These are phyloP conservation scores for Ophioceras dolichostomum DNA, from an alignment of 2,329 filamentous ascomycete species.

Conservation along the genomic window DNA sequence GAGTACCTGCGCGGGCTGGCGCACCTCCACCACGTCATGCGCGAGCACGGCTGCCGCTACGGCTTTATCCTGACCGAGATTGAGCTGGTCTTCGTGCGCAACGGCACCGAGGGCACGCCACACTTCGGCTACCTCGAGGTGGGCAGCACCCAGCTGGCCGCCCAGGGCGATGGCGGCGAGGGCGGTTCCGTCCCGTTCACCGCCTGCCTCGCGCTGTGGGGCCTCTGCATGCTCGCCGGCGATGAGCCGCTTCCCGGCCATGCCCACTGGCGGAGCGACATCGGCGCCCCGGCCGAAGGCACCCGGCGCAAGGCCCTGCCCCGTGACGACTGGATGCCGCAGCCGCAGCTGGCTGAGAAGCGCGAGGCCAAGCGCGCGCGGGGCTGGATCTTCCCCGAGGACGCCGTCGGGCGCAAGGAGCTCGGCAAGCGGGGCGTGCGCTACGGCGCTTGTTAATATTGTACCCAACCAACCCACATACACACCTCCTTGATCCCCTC, in stretches of 20 bases:
- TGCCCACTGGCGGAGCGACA: conserved; percentile 54
- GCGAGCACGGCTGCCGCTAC: conserved; percentile 84
- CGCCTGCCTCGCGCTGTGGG: conserved; percentile 65
- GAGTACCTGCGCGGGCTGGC: conserved; percentile 80
- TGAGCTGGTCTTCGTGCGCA: conserved; percentile 81
- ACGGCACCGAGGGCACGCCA: conserved; percentile 58
- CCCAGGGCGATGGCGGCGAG: conserved; percentile 12
- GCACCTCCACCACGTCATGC: conserved; percentile 83
- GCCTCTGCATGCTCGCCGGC: conserved; percentile 41
- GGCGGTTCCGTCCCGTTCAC: conserved; percentile 40
- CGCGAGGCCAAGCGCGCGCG: conserved; percentile 59
- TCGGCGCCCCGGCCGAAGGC: conserved; percentile 62
- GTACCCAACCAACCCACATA: too few species aligned
- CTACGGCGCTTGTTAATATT: conserved; percentile 34
- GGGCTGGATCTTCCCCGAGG: conserved; percentile 68
- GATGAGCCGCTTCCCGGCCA: conserved; percentile 30
- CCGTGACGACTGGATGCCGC: conserved; percentile 67
- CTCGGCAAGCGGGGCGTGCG: conserved; percentile 52
- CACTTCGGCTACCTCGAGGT: conserved; percentile 87
- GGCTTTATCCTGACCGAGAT: conserved; percentile 96
- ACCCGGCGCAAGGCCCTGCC: conserved; percentile 57
- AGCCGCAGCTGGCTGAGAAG: conserved; percentile 62
- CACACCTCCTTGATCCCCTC: too few species aligned
- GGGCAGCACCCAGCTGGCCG: conserved; percentile 44
- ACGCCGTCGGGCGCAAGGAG: conserved; percentile 60